Evolutionary conservation across 2,329 filamentous ascomycete genomes (phyloP).

Genomic region (Phialemonium atrogriseum): DNA sequence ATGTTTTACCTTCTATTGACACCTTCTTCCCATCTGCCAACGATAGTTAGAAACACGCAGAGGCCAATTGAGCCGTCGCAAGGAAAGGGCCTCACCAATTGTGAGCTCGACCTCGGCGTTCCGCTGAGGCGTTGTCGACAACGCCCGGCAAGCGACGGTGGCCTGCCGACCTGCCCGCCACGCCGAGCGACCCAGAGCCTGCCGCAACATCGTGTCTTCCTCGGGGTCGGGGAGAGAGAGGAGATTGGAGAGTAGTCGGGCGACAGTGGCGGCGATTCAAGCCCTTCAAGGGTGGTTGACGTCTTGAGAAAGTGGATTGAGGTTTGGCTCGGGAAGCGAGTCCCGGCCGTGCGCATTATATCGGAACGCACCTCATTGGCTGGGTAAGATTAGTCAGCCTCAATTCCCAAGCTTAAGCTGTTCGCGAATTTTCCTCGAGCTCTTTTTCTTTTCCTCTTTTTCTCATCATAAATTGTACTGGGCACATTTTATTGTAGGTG

Average conservation of each 20-base stretch:
- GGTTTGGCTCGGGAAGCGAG: conserved; percentile 10
- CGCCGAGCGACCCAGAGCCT: conserved; percentile 59
- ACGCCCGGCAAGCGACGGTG: conserved; percentile 61
- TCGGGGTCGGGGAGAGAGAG: conserved; percentile 36
- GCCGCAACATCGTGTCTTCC: conserved; percentile 61
- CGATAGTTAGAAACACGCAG: conserved; percentile 9
- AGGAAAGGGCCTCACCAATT: conserved; percentile 55
- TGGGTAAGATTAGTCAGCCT: conserved; percentile 2
- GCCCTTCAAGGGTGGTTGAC: conserved; percentile 5
- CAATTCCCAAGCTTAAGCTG: conserved; percentile 7
- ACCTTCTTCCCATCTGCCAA: conserved; percentile 89
- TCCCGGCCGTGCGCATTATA: conserved; percentile 2
- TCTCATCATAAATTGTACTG: conserved; percentile 53
- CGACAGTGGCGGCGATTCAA: conserved; percentile 11
- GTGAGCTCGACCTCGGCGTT: conserved; percentile 94
- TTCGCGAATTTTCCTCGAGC: conserved; percentile 16
- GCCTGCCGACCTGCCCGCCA: conserved; percentile 54
- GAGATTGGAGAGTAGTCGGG: conserved; percentile 23
- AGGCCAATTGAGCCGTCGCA: conserved; percentile 17
- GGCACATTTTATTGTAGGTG: conserved; percentile 66
- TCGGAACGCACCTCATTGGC: background rate
- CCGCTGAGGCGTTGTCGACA: conserved; percentile 71
- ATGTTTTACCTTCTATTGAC: conserved; percentile 96
- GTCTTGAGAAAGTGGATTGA: conserved; percentile 8
- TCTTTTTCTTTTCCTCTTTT: conserved; percentile 30